Evolutionary conservation across 2,329 filamentous ascomycete species (phyloP), one percentile per base, ranked within the genome.

Genomic region (Fusarium graminum): DNA sequence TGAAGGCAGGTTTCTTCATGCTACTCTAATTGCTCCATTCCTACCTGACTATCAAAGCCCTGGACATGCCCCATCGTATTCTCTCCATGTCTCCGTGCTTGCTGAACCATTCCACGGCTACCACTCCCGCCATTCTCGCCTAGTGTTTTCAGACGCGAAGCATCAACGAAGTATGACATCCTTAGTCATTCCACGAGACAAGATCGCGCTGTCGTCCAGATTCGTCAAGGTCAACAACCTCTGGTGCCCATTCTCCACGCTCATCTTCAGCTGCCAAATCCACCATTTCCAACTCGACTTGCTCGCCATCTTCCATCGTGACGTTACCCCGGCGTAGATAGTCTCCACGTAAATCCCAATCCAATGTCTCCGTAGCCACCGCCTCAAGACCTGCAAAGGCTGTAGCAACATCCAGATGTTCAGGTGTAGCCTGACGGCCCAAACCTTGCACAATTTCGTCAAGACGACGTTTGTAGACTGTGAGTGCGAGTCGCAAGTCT

Each of bases 261-360:
- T 84, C 82, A 54, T 86, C 85, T 63, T 86, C 85, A 2, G 80
- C 83, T 60, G 85, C 81, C 38, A 86, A 78, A 43, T 86, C 84
- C 3, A 78, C 76, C 51, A 84, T 74, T 69, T 83, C 81, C 4
- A 81, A 72, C 51, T 83, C 79, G 0, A 85, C 78, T 62, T 82
- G 71, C 73, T 86, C 80, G 26, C 84, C 82, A 66, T 86, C 84
- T 60, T 86, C 84, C 46, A 85, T 77, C 76, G 82, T 84, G 26
- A 83, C 73, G 52, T 77, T 80, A 3, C 84, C 84, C 19, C 77
- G 77, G 6, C 82, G 78, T 7, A 85, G 71, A 63, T 84, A 85
- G 56, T 84, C 79, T 9, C 78, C 81, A 16, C 80, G 73, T 13
- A 89, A 73, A 52, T 89, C 85, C 87, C 87, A 89, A 6, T 82